These are phyloP conservation scores for Usnea hakonensis DNA, from an alignment of 495 filamentous ascomycete genomes.

Conservation along the genomic window DNA sequence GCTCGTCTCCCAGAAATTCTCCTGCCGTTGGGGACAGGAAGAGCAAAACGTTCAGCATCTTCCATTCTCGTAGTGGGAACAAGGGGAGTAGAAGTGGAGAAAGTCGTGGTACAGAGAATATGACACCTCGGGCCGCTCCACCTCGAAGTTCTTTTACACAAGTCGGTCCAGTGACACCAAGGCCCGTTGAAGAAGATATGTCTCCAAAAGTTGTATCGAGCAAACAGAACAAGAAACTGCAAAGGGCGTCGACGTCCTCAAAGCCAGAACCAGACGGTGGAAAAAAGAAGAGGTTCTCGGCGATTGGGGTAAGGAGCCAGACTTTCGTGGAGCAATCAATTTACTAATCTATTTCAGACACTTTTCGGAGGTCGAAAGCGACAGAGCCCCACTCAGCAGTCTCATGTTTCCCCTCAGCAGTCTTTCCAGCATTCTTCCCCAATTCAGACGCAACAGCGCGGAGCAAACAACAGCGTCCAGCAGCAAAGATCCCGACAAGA, in stretches of 20 bases:
- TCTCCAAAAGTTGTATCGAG: slow-evolving; percentile 12
- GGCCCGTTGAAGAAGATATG: slow-evolving; percentile 24
- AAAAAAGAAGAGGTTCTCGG: slow-evolving; percentile 45
- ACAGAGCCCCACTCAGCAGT: slow-evolving; percentile 9
- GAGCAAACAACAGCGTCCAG: background rate
- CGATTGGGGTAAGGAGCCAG: slow-evolving; percentile 27
- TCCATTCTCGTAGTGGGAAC: slow-evolving; percentile 18
- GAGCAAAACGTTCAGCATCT: slow-evolving; percentile 25
- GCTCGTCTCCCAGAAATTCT: slow-evolving; percentile 8
- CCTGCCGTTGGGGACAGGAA: slow-evolving; percentile 29
- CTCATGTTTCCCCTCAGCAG: background rate
- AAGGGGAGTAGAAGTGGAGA: slow-evolving; percentile 11
- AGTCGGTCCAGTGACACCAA: slow-evolving; percentile 1
- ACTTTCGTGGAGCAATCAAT: background rate
- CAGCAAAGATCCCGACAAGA: slow-evolving; percentile 5
- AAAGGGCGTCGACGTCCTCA: slow-evolving; percentile 23
- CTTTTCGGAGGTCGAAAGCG: slow-evolving; percentile 23
- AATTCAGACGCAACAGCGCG: slow-evolving; percentile 10
- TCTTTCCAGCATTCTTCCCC: slow-evolving; percentile 1
- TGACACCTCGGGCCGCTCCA: background rate
- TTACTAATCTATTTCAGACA: slow-evolving; percentile 19
- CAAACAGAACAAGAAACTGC: slow-evolving; percentile 23
- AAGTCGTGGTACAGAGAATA: slow-evolving; percentile 9
- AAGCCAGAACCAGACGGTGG: slow-evolving; percentile 25
- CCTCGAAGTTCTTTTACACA: background rate